Conservation (phyloP, 768 basidiomycete species). For the Cystofilobasidium capitatum region DNA sequence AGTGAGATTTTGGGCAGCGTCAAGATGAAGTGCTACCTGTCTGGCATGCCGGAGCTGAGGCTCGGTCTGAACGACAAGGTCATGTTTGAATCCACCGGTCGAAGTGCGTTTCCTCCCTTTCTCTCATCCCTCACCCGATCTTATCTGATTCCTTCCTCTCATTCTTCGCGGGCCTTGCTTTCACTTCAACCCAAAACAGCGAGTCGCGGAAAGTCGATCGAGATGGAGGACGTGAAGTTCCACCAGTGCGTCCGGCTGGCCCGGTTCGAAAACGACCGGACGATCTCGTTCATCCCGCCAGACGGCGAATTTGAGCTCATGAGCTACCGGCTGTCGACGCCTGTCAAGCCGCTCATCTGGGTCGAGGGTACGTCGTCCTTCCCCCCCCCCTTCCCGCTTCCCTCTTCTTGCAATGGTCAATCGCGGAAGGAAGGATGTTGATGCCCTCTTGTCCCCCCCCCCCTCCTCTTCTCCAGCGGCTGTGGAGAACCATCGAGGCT, state of each 20-base stretch:
- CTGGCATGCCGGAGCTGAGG: constrained; percentile 96
- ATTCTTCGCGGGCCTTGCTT: not conserved
- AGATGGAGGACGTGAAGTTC: constrained; percentile 95
- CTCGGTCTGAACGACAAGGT: constrained; percentile 98
- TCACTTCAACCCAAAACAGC: constrained; percentile 16
- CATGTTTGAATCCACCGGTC: constrained; percentile 62
- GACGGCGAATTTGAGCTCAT: constrained; percentile 99
- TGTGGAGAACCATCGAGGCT: constrained; percentile 89
- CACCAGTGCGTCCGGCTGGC: constrained; percentile 94
- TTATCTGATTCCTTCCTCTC: not conserved
- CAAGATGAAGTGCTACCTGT: constrained; percentile 97
- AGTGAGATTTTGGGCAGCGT: constrained; percentile 96
- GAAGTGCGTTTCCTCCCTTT: constrained; percentile 38
- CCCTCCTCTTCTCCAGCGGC: constrained; percentile 46
- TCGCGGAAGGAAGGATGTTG: too few species aligned
- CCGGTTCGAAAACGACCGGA: constrained; percentile 86
- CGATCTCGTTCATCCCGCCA: constrained; percentile 94
- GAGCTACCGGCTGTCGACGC: constrained; percentile 86
- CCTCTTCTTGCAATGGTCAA: not conserved
- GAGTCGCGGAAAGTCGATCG: constrained; percentile 56
- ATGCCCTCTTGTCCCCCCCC: not conserved
- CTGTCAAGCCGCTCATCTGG: constrained; percentile 94
- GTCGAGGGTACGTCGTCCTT: constrained; percentile 51
- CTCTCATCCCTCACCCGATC: not conserved
- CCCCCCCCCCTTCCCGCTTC: not conserved